Base-by-base conservation (phyloP, 768 basidiomycete genomes). In the Tricholoma matsutake region DNA sequence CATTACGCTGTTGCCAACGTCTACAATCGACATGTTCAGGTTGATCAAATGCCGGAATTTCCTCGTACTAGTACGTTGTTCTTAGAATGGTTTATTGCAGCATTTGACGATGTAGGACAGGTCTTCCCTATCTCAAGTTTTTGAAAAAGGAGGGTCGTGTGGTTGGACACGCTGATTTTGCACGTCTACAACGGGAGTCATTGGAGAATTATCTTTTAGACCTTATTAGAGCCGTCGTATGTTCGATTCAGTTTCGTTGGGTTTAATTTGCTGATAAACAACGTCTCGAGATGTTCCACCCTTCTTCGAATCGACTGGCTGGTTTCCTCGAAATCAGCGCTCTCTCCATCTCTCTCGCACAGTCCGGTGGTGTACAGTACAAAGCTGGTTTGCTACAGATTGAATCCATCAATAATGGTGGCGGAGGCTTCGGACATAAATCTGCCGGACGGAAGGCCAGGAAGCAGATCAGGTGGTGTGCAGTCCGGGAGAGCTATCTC, bases 251-350 rank as follows among this genome's bases (percentile, higher is more conserved):
- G 8, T 58, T 13, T 22, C 37, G 22, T 43, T 54, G 45, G 10
- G 1, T 31, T 39, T 14, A 6, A 22, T 60, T 54, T 14, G 60
- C 56, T 7, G 41, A 43, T 61, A 11, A 54, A 25, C 20, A 34
- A 39, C 52, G 14, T 59, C 22, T n/a, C 14, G 58, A 96, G 95
- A 97, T 98, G 92, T 97, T 96, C 74, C 93, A 95, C 68, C 93
- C 96, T 1, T 86, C 94, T 20, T 84, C 93, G 1, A 98, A 98
- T 68, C 86, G 96, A 34, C 76, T 99, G 0, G 87, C 89, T 43
- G 87, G 87, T 5, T 99, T 98, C 74, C 82, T 99, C 52, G 97
- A 99, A 73, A 82, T 98, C 47, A 95, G 92, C 47, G 87, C 96
- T 1, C 78, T 98, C 28, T 96, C 90, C 8, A 84, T 98, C 60